phyloP scores from a whole-genome alignment of 140 eudicot species.

The Bidens hawaiensis region DNA sequence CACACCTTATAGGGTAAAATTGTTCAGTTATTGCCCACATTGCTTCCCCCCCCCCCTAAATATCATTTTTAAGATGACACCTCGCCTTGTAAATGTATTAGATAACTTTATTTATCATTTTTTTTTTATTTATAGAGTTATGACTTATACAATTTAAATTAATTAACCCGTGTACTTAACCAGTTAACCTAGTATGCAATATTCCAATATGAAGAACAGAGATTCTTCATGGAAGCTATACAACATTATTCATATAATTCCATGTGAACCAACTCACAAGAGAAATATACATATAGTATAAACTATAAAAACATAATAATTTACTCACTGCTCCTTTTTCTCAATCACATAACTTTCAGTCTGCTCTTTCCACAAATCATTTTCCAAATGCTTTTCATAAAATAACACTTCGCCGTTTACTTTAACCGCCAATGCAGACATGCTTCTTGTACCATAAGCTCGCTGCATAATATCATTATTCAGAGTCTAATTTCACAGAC shows the following conservation, averaged over 20 bases:
- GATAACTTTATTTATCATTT: too few species aligned
- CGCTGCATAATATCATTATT: constrained; percentile 38
- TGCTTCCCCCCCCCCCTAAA: too few species aligned
- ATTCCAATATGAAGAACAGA: neutral
- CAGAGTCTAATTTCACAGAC: neutral
- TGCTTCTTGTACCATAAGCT: constrained; percentile 88
- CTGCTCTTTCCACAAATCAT: constrained; percentile 53
- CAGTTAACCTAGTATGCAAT: too few species aligned
- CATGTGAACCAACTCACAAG: neutral
- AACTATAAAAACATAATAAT: neutral
- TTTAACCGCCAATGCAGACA: constrained; percentile 45
- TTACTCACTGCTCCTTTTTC: constrained; percentile 20
- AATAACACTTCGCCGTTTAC: constrained; percentile 54
- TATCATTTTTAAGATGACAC: too few species aligned
- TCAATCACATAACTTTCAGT: constrained; percentile 36
- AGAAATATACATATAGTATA: neutral
- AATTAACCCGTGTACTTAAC: too few species aligned
- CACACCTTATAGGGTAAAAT: too few species aligned
- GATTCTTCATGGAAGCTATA: constrained; percentile 17
- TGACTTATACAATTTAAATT: too few species aligned
- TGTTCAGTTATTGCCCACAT: too few species aligned
- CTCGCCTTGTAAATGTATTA: too few species aligned
- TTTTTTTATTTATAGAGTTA: too few species aligned
- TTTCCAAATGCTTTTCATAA: constrained; percentile 54
- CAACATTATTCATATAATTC: neutral